Evolutionary conservation across 2,329 filamentous ascomycete genomes (phyloP).

Genomic region (Exophiala alcalophila): DNA sequence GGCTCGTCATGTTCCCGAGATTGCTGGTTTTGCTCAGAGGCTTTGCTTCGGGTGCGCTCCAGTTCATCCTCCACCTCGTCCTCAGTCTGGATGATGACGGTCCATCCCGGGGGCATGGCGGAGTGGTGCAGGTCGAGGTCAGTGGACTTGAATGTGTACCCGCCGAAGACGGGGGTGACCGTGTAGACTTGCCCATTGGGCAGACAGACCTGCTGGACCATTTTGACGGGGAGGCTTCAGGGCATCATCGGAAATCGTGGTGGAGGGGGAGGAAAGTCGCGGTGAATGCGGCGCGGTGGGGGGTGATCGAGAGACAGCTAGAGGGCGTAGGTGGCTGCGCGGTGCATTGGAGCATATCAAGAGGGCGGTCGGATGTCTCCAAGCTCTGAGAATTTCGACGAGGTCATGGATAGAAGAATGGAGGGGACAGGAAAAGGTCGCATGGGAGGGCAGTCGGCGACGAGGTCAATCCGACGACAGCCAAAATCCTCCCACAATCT

Average conservation of each 20-base stretch:
- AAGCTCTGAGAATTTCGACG: too few relatives aligned
- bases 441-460: too few relatives aligned
- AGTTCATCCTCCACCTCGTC: slow-evolving; percentile 39
- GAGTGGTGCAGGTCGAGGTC: slow-evolving; percentile 67
- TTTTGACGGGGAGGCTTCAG: slow-evolving; percentile 7
- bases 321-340: too few relatives aligned
- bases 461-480: too few relatives aligned
- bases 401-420: too few relatives aligned
- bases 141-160: slow-evolving; percentile 81
- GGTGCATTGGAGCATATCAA: too few relatives aligned
- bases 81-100: slow-evolving; percentile 76
- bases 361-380: too few relatives aligned
- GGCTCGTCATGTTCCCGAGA: slow-evolving; percentile 17
- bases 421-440: too few relatives aligned
- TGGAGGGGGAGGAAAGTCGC: too few relatives aligned
- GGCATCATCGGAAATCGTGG: slow-evolving; percentile 7
- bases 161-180: slow-evolving; percentile 84
- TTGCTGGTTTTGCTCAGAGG: slow-evolving; percentile 7
- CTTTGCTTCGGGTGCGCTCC: slow-evolving; percentile 25
- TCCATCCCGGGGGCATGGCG: slow-evolving; percentile 83
- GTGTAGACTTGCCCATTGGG: slow-evolving; percentile 74
- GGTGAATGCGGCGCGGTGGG: too few relatives aligned
- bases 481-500: too few relatives aligned
- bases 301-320: too few relatives aligned
- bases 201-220: slow-evolving; percentile 50